Evolutionary conservation across 2,329 filamentous ascomycete genomes (phyloP), one percentile per base, ranked within the genome.

Genomic region (Polychaeton citri): DNA sequence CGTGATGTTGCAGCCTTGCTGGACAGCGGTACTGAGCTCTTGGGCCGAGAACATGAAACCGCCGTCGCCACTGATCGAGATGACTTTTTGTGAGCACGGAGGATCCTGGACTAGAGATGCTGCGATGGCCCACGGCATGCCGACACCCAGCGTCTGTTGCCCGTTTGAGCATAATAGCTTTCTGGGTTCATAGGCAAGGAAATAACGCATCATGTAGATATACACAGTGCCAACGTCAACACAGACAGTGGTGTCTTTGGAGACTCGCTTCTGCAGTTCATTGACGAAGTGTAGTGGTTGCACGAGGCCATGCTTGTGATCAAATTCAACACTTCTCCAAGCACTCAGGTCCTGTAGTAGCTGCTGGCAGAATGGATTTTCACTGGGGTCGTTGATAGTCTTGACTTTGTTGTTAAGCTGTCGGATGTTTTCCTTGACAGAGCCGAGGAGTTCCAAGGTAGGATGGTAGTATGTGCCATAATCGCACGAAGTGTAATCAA

Each of bases 21-120:
- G 56, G 12, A 68, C 63, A 4, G 65, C 64, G 0, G 65, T 68
- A 0, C 51, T 56, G 3, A 68, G 50, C 40, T 68, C 65, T 40
- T 65, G 62, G 0, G 57, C 56, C 15, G 60, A 63, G 54, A 66
- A 68, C 55, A 68, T 64, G 51, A 68, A 68, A 15, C 64, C 65
- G 13, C 65, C 65, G 44, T 68, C 65, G 28, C 65, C 65, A 37
- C 54, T 60, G 31, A 68, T 39, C 26, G 54, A 60, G 24, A 68
- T 49, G 18, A 68, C 63, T 37, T 68, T 68, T 10, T 55, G 41
- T 1, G 56, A 56, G 46, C 60, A 64, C 0, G 62, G 62, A 3
- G 61, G 60, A 3, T 54, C 46, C 43, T 67, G 64, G 1, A 54
- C 50, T 1, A 68, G 51, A 1, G 60, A 65, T 0, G 64, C 59